phyloP scores from a whole-genome alignment of 306 rosid genomes.

The Geum urbanum region DNA sequence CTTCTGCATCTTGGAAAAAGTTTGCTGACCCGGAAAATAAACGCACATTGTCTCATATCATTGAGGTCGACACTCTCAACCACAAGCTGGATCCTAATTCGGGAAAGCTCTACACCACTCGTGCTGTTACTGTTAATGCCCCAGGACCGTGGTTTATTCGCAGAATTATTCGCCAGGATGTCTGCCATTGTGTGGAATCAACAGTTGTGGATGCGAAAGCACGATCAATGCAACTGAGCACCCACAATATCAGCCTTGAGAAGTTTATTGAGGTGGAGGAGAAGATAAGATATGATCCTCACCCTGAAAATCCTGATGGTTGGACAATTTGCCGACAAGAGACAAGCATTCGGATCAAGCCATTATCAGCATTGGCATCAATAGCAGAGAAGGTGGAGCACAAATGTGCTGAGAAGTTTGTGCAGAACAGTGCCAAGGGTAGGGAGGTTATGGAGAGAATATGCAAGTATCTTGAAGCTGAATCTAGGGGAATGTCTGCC shows the following conservation, averaged over 20 bases:
- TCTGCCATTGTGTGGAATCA: conserved; percentile 76
- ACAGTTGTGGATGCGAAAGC: conserved; percentile 56
- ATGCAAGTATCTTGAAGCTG: conserved; percentile 86
- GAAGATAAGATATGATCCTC: conserved; percentile 65
- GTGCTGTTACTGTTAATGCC: conserved; percentile 67
- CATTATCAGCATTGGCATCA: conserved; percentile 72
- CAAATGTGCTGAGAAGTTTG: conserved; percentile 69
- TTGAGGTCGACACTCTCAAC: conserved; percentile 79
- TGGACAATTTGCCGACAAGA: conserved; percentile 87
- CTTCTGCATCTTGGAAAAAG: conserved; percentile 89
- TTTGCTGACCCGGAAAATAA: conserved; percentile 81
- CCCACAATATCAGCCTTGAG: conserved; percentile 63
- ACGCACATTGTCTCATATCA: conserved; percentile 61
- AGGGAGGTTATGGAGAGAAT: conserved; percentile 96
- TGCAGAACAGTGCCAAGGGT: conserved; percentile 80
- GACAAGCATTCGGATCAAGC: conserved; percentile 71
- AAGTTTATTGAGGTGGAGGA: conserved; percentile 78
- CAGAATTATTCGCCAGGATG: conserved; percentile 73
- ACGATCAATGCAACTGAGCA: conserved; percentile 55
- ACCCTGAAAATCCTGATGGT: conserved; percentile 52
- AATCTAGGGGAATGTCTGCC: conserved; percentile 47
- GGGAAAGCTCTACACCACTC: conserved; percentile 66
- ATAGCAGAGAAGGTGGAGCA: conserved; percentile 92
- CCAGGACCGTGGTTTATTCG: conserved; percentile 86
- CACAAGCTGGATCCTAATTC: conserved; percentile 46